A percentile compares a stretch with the other conserved stretches of the same genome.
Conservation (phyloP, 148 eudicot genomes). For the Vaccinium corymbosum region DNA sequence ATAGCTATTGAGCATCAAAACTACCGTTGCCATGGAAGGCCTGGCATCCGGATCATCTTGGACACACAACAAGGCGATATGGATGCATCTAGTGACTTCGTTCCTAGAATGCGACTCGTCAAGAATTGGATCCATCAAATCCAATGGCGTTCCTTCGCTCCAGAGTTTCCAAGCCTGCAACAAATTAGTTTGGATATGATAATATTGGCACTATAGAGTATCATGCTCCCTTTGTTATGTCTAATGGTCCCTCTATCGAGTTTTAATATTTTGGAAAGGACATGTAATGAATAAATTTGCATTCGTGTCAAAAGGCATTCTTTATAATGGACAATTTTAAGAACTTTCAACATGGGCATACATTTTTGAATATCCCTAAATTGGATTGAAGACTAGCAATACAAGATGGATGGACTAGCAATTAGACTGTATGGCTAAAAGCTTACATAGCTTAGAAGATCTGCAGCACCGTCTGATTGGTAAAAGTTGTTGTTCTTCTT, state of each 20-base stretch:
- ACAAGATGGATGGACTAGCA: no score
- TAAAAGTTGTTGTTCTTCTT: slow-evolving; percentile 23
- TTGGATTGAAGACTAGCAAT: neutral
- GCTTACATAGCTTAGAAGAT: slow-evolving; percentile 37
- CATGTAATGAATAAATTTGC: neutral
- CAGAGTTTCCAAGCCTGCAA: slow-evolving; percentile 36
- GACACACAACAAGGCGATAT: slow-evolving; percentile 37
- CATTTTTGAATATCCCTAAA: neutral
- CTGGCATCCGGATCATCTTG: slow-evolving; percentile 32
- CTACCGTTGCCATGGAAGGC: slow-evolving; percentile 36
- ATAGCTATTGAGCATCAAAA: slow-evolving; percentile 27
- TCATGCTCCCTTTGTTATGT: neutral
- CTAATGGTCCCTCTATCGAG: neutral
- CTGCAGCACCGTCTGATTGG: neutral
- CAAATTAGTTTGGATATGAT: neutral
- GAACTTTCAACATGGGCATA: neutral
- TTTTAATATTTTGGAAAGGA: neutral
- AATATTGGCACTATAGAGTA: neutral
- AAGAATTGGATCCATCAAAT: slow-evolving; percentile 29
- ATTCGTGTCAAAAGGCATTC: neutral
- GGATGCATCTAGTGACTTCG: slow-evolving; percentile 39
- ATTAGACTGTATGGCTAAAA: neutral
- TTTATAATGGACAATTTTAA: neutral
- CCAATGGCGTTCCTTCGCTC: slow-evolving; percentile 18
- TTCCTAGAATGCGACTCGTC: slow-evolving; percentile 13